Percentiles rank a stretch among this genome's conserved stretches.
Conservation (phyloP, 2,329 filamentous ascomycete species). For the Amauroascus verrucosus region DNA sequence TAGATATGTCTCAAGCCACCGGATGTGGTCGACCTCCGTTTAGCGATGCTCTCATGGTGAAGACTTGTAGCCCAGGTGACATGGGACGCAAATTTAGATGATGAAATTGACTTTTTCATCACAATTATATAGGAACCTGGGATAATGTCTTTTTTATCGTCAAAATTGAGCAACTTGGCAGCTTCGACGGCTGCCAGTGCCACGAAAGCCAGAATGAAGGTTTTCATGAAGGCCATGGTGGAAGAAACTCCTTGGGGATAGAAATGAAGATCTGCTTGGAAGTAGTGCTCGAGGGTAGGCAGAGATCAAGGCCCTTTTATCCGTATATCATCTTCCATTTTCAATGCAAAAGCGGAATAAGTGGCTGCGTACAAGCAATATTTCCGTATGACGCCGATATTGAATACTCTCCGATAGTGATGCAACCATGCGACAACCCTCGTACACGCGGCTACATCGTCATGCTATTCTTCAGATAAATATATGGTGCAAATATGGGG, state of each 20-base stretch:
- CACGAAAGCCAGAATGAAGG: background rate
- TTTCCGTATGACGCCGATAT: background rate
- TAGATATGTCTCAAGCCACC: slow-evolving; percentile 12
- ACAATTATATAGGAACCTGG: slow-evolving; percentile 15
- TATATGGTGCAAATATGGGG: background rate
- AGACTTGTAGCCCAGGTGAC: slow-evolving; percentile 12
- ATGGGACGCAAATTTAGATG: slow-evolving; percentile 12
- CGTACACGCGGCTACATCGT: background rate
- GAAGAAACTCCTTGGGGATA: background rate
- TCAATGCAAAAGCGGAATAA: background rate
- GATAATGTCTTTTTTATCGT: slow-evolving; percentile 10
- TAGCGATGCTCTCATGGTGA: slow-evolving; percentile 6
- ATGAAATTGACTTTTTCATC: slow-evolving; percentile 12
- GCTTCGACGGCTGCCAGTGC: slow-evolving; percentile 4
- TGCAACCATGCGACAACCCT: background rate
- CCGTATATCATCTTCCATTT: background rate
- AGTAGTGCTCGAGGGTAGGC: background rate
- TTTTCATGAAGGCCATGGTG: slow-evolving; percentile 6
- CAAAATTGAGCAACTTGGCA: slow-evolving; percentile 2
- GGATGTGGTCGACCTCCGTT: background rate
- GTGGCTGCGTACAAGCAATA: background rate
- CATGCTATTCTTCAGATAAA: background rate
- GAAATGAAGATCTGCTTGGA: background rate
- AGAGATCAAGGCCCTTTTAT: background rate
- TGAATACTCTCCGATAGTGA: background rate